A percentile compares a stretch with the other conserved stretches of the same genome.
These are phyloP conservation scores for Cyberlindnera euphorbiiphila DNA, from an alignment of 805 yeast genomes.

Conservation along the genomic window DNA sequence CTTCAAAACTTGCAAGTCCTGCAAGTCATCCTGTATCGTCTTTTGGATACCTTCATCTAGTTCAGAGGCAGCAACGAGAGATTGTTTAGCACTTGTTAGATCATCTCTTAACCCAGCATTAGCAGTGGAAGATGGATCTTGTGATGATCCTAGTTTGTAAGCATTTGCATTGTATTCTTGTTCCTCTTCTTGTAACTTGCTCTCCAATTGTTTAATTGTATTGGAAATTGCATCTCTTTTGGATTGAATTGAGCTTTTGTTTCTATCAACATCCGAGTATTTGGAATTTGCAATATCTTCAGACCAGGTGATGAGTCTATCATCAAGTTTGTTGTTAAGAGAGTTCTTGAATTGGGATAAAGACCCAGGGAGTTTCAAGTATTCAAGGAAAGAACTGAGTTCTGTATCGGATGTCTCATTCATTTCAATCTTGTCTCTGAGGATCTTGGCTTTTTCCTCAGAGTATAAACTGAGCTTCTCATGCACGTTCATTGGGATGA, in stretches of 20 bases:
- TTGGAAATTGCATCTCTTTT: slow-evolving; percentile 37
- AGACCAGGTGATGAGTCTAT: slow-evolving; percentile 30
- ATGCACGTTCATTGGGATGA: slow-evolving; percentile 83
- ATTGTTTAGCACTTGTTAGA: slow-evolving; percentile 50
- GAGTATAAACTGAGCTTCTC: slow-evolving; percentile 85
- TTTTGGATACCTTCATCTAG: slow-evolving; percentile 54
- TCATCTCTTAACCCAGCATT: slow-evolving; percentile 50
- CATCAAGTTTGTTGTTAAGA: slow-evolving; percentile 28
- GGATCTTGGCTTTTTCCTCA: slow-evolving; percentile 77
- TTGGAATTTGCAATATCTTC: slow-evolving; percentile 25
- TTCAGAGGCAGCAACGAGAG: slow-evolving; percentile 56
- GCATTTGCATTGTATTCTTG: slow-evolving; percentile 32
- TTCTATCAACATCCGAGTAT: slow-evolving; percentile 30
- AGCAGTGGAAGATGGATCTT: slow-evolving; percentile 33
- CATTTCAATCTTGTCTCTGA: slow-evolving; percentile 70
- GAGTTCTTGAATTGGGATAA: slow-evolving; percentile 47
- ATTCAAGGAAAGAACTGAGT: slow-evolving; percentile 73
- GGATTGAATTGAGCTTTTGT: slow-evolving; percentile 26
- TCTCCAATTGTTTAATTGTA: slow-evolving; percentile 35
- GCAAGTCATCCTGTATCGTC: slow-evolving; percentile 39
- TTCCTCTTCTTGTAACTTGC: slow-evolving; percentile 32
- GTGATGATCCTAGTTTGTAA: slow-evolving; percentile 32
- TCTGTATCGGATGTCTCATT: slow-evolving; percentile 79
- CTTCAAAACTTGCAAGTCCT: slow-evolving; percentile 43
- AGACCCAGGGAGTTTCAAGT: slow-evolving; percentile 68